phyloP scores from a whole-genome alignment of 164 flowering plant genomes.

The Amborella trichopoda region DNA sequence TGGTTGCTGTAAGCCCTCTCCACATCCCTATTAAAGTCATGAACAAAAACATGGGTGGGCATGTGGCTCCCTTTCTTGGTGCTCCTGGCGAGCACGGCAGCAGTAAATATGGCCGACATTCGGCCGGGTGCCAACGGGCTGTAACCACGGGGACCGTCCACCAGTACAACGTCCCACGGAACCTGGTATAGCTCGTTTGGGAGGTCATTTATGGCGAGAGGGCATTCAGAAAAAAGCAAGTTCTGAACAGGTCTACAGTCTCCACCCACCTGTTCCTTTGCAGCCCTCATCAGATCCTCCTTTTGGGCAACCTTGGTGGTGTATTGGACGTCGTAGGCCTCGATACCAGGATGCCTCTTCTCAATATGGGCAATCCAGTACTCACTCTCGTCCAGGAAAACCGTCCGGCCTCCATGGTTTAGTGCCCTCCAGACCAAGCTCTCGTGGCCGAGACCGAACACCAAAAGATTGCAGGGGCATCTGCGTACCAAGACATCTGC shows the following conservation, averaged over 20 bases:
- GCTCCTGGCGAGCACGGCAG: conserved; percentile 84
- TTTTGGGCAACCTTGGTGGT: conserved; percentile 57
- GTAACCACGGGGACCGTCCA: conserved; percentile 87
- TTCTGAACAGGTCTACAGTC: conserved; percentile 92
- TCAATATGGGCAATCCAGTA: conserved; percentile 39
- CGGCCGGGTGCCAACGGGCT: conserved; percentile 71
- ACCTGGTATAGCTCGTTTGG: conserved; percentile 86
- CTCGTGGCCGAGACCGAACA: conserved; percentile 84
- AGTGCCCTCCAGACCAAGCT: conserved; percentile 70
- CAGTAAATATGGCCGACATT: conserved; percentile 77
- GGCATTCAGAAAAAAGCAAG: conserved; percentile 77
- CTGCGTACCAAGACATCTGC: conserved; percentile 34
- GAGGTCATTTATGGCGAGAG: conserved; percentile 66
- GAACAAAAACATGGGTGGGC: conserved; percentile 75
- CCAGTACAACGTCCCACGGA: conserved; percentile 78
- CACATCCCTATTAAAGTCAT: conserved; percentile 53
- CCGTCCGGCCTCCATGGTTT: conserved; percentile 60
- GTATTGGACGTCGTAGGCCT: conserved; percentile 82
- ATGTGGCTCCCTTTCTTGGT: conserved; percentile 36
- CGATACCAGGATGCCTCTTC: conserved; percentile 39
- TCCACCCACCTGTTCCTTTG: conserved; percentile 38
- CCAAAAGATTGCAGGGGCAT: conserved; percentile 55
- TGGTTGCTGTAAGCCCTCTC: conserved; percentile 56
- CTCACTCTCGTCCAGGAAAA: conserved; percentile 69
- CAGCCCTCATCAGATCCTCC: conserved; percentile 31